Base-by-base conservation (phyloP, 257 asterid species). In the Nicotiana undulata region DNA sequence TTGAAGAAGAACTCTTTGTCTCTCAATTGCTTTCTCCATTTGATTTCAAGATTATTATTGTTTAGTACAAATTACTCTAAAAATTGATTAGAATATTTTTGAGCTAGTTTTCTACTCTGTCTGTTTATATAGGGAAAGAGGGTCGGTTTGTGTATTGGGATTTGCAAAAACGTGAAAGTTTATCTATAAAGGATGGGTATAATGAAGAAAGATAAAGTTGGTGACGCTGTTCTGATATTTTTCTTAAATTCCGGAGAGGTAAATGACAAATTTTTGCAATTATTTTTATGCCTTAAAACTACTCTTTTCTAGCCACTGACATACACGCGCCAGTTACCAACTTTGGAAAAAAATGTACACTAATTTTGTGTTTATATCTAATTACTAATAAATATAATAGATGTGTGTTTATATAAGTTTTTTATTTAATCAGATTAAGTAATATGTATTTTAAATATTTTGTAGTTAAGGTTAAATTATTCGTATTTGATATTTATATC, bases 21-120 rank as follows among this genome's bases (percentile, higher is more conserved):
- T 92, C 81, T 93, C 94, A 51, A 81, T 79, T 40, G 96, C 98
- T 85, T 86, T 93, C 83, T 93, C 97, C 98, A 93, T 93, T 20
- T 79, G 82, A 58, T 40, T 11, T 40, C 49, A 40, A 2, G 3
- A 40, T 40, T 40, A 40, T 40, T 40, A n/a, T 40, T 40, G 9
- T 40, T 40, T 40, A 40, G 49, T 40, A 40, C 49, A 40, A 40
- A 40, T 40, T 40, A 40, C 49, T 40, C 49, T 40, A 40, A 9
- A 40, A 40, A 9, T 40, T 2, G 49, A 40, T 40, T 40, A 40
- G 12, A 11, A 40, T 40, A 40, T 40, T 55, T 4, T 9, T 18
- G 10, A 52, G 44, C 68, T 61, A 29, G 46, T 44, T 31, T 37
- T 79, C n/a, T 37, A 0, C 17, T 46, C 34, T 26, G 7, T 56